These are phyloP conservation scores for Acidomyces sp. DNA, from an alignment of 495 filamentous ascomycete species.

Conservation along the genomic window DNA sequence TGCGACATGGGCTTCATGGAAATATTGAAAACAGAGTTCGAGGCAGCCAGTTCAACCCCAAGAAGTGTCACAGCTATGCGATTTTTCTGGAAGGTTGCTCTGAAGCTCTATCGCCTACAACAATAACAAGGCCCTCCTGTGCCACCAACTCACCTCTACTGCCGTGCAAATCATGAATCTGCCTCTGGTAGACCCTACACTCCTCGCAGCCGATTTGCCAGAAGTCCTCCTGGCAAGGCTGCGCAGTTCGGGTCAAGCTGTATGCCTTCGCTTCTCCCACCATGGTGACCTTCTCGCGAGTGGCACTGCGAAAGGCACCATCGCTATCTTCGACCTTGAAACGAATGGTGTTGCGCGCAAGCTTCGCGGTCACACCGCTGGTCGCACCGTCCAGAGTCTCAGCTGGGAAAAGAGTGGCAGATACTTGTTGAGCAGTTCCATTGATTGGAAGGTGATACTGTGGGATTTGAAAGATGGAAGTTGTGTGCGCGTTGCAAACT, in stretches of 20 bases:
- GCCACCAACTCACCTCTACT: too few relatives aligned
- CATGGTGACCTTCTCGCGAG: slow-evolving; percentile 88
- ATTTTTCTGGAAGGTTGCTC: too few relatives aligned
- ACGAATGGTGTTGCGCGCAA: slow-evolving; percentile 92
- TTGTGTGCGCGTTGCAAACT: slow-evolving; percentile 58
- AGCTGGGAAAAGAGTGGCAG: slow-evolving; percentile 88
- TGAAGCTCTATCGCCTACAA: too few relatives aligned
- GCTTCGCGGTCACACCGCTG: slow-evolving; percentile 67
- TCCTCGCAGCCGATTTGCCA: slow-evolving; percentile 88
- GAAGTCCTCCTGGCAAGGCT: slow-evolving; percentile 76
- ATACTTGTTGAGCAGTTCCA: slow-evolving; percentile 86
- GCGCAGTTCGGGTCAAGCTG: slow-evolving; percentile 53
- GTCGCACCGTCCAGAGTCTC: slow-evolving; percentile 13
- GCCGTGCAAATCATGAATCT: slow-evolving; percentile 69
- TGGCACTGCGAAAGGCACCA: slow-evolving; percentile 80
- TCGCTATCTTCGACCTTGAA: slow-evolving; percentile 93
- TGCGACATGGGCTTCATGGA: too few relatives aligned
- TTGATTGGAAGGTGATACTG: slow-evolving; percentile 88
- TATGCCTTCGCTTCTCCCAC: slow-evolving; percentile 76
- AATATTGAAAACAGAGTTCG: too few relatives aligned
- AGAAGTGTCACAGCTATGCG: too few relatives aligned
- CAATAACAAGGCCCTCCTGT: too few relatives aligned
- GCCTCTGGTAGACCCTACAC: slow-evolving; percentile 63
- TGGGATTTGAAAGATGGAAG: slow-evolving; percentile 80
- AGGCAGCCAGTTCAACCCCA: too few relatives aligned